Base-by-base conservation (phyloP, 2,329 filamentous ascomycete genomes). In the Teratosphaeria pseudoeucalypti region DNA sequence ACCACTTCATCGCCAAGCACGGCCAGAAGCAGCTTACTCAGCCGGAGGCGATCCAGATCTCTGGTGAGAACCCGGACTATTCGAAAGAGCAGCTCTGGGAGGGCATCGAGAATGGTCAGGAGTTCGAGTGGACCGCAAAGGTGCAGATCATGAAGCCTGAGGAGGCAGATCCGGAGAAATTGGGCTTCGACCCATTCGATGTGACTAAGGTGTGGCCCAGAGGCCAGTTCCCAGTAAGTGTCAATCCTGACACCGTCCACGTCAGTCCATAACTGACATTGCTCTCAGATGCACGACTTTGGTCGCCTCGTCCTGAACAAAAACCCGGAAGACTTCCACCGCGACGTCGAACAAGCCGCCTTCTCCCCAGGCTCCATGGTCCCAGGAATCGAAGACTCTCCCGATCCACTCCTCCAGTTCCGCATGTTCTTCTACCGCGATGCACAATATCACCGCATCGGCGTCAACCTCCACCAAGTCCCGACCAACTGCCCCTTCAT, bases 161-260 rank as follows among this genome's bases (percentile, higher is more conserved):
- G 23, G 72, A 80, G 52, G 77, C 77, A 0, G 75, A 78, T 60
- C 72, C 78, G 2, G 69, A 74, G n/a, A 75, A 75, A 55, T 72
- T 82, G n/a, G 76, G 77, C 3, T 82, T 81, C 61, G 78, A 82
- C 57, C 75, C 77, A 7, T 81, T 82, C 61, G 79, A 82, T 62
- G 73, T 81, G 4, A 81, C 80, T 39, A 81, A 82, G 66, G 73
- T 81, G 57, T 82, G 79, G 79, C 78, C 78, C 1, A 71, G 76
- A 39, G 70, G 70, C 27, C 69, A 76, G 53, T 82, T 80, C 62
- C 79, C 78, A 2, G 61, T 60, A 57, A 56, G 60, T 43, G 23
- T 14, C n/a, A 12, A 34, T 29, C 14, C 55, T 26, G 1, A 1
- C n/a, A 5, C 37, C 7, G 34, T 26, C 14, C 27, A 55, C 7